Base-by-base conservation (phyloP, 2,329 filamentous ascomycete genomes). In the Kalmusia sp. region DNA sequence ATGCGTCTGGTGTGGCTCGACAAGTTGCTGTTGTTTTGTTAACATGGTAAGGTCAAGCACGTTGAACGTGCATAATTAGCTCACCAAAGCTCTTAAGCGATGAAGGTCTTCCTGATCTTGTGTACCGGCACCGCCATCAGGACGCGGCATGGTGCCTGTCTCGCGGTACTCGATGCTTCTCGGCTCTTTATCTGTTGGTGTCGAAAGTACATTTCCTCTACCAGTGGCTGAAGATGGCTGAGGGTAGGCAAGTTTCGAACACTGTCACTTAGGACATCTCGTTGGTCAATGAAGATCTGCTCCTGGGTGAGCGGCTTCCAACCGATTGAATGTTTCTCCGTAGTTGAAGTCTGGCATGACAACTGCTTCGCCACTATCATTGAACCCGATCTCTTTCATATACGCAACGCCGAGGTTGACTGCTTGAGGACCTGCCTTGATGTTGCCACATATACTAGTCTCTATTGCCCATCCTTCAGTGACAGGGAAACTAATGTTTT, bases 371-470 rank as follows among this genome's bases (percentile, higher is more conserved):
- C 25, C 27, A 3, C 30, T 27, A 19, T 53, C n/a, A 6, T 17
- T 15, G 6, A 17, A 40, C 4, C 17, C 12, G 8, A 15, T 28
- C 11, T 25, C 35, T 25, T 44, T 46, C 8, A 43, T 69, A 70
- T 39, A 71, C 67, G 58, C 59, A 11, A 76, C 68, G 35, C 43
- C 35, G 11, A 58, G 44, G 6, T 30, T 21, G 14, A 54, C 51
- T 75, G 63, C 67, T 63, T 80, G 77, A 54, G 67, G 76, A 33
- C 70, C 70, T 17, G 74, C 71, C 22, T 72, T 61, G 54, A 79
- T 72, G 25, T 55, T 39, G 41, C 72, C 66, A 63, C 69, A 69
- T 7, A 63, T 60, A 51, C 70, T 67, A 2, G 64, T 71, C 54
- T 71, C 63, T 51, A 63, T 75, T 22, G 62, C 64, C 8, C 72